A percentile compares a stretch with the other conserved stretches of the same genome.
These are phyloP conservation scores for Ploettnerulaceae sp. DNA, from an alignment of 2,329 filamentous ascomycete genomes.

Conservation along the genomic window DNA sequence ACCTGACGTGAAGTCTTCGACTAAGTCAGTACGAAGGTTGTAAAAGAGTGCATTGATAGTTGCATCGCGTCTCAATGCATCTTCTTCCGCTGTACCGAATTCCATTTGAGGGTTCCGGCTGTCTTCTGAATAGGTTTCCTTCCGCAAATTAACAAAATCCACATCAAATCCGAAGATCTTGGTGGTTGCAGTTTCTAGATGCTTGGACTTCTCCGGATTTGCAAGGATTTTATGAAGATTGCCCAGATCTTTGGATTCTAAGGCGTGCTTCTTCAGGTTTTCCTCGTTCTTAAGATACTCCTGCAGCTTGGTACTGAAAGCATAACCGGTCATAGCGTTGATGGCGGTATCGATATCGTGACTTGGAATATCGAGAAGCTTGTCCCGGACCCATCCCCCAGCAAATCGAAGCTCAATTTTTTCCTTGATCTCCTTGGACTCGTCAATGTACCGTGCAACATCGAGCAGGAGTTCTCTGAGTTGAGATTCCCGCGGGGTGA, in stretches of 20 bases:
- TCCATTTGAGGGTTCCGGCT: conserved; percentile 89
- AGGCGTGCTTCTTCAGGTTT: conserved; percentile 56
- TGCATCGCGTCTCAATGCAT: conserved; percentile 83
- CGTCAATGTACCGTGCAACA: conserved; percentile 66
- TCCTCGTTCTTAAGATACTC: conserved; percentile 60
- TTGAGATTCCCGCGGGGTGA: conserved; percentile 67
- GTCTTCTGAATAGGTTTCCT: conserved; percentile 84
- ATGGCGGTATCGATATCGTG: conserved; percentile 84
- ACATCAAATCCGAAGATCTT: conserved; percentile 82
- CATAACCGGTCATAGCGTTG: conserved; percentile 76
- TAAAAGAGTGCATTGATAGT: conserved; percentile 96
- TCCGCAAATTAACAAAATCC: conserved; percentile 90
- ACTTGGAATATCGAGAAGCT: conserved; percentile 65
- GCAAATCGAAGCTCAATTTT: conserved; percentile 69
- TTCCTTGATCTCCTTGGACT: conserved; percentile 43
- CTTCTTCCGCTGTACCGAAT: conserved; percentile 87
- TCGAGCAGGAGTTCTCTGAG: conserved; percentile 75
- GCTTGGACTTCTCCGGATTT: conserved; percentile 95
- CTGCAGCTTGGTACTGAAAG: conserved; percentile 66
- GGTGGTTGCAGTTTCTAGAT: conserved; percentile 86
- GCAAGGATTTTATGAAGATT: conserved; percentile 82
- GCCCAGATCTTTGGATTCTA: conserved; percentile 57
- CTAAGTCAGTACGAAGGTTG: conserved; percentile 71
- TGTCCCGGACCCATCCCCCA: conserved; percentile 84
- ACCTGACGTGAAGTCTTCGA: conserved; percentile 85